Evolutionary conservation across 495 filamentous ascomycete species (phyloP).

Genomic region (Podospora sp.): DNA sequence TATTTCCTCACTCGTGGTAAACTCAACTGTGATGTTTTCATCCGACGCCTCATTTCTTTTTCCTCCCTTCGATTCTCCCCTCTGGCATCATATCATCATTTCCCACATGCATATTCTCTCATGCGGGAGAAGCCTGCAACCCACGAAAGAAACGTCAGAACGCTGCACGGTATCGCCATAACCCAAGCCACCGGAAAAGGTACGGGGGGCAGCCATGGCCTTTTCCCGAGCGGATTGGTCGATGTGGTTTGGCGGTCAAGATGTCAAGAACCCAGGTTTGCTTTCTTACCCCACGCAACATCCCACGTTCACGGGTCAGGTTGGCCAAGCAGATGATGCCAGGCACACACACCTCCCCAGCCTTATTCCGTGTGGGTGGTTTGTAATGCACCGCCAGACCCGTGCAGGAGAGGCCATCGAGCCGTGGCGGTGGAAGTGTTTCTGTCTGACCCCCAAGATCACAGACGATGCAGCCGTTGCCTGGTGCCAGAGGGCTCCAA

Average conservation of each 20-base stretch:
- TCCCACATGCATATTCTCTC: not conserved
- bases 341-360: slow-evolving; percentile 6
- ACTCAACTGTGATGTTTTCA: not conserved
- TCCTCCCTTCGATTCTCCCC: not conserved
- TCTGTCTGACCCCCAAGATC: not conserved
- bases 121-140: not conserved
- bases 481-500: not conserved
- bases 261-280: not conserved
- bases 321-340: slow-evolving; percentile 6
- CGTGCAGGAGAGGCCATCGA: not conserved
- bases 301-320: slow-evolving; percentile 19
- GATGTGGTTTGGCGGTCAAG: slow-evolving; percentile 14
- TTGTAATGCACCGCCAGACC: not conserved
- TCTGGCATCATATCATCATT: not conserved
- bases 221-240: not conserved
- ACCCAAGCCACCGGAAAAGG: not conserved
- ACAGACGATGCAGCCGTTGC: not conserved
- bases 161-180: not conserved
- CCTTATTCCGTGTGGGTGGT: not conserved
- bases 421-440: not conserved
- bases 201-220: not conserved
- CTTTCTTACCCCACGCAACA: slow-evolving; percentile 17
- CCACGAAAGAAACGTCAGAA: not conserved
- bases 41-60: not conserved
- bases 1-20: no score